A percentile compares a stretch with the other conserved stretches of the same genome.
phyloP scores from a whole-genome alignment of 768 basidiomycete species.

The Inosperma sp. region DNA sequence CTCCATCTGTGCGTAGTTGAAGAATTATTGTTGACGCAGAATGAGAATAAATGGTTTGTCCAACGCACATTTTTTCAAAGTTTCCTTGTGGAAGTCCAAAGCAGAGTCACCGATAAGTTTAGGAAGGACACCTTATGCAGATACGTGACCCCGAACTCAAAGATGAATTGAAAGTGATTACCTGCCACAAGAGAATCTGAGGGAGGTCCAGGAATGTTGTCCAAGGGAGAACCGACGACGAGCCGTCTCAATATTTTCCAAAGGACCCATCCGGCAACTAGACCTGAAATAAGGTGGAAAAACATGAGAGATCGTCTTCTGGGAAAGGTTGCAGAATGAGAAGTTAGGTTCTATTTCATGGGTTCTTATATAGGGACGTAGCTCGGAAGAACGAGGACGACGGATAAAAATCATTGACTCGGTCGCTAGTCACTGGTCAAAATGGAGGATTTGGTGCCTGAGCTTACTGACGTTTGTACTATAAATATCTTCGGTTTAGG shows the following conservation, averaged over 20 bases:
- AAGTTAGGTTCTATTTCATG: too few species aligned
- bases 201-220: constrained; percentile 38
- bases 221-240: constrained; percentile 4
- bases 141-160: background rate
- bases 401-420: too few species aligned
- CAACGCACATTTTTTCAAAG: constrained; percentile 31
- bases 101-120: constrained; percentile 31
- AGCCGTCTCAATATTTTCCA: constrained; percentile 1
- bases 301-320: too few species aligned
- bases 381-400: too few species aligned
- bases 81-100: constrained; percentile 35
- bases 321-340: too few species aligned
- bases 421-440: too few species aligned
- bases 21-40: background rate
- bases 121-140: constrained; percentile 29
- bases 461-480: too few species aligned
- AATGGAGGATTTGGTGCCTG: too few species aligned
- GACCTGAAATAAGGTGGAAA: too few species aligned
- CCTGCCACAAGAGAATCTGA: constrained; percentile 32
- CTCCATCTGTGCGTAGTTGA: constrained; percentile 23
- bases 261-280: background rate
- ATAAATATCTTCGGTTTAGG: too few species aligned
- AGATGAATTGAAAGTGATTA: constrained; percentile 8
- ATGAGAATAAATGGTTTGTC: background rate
- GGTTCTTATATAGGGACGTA: too few species aligned